Evolutionary conservation across 2,329 filamentous ascomycete species (phyloP).

Genomic region (Aspergillus carbonarius): DNA sequence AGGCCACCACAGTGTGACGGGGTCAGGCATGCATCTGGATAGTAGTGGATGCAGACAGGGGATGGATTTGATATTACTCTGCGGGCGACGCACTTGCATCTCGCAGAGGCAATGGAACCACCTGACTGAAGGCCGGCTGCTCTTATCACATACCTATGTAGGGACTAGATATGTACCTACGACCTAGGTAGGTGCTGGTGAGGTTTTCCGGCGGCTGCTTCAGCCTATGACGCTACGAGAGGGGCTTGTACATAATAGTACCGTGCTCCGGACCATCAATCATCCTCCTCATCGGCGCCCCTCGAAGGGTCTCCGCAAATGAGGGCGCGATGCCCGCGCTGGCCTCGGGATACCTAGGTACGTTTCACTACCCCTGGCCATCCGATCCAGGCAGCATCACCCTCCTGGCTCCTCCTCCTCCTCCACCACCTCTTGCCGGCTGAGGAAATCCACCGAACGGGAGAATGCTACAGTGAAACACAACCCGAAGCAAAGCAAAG

Average conservation of each 20-base stretch:
- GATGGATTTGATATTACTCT: background rate
- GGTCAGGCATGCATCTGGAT: constrained; percentile 9
- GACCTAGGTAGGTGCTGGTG: background rate
- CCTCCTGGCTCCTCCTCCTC: background rate
- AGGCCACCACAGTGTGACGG: constrained; percentile 4
- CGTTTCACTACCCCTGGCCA: constrained; percentile 5
- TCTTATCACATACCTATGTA: background rate
- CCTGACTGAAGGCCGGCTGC: background rate
- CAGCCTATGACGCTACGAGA: constrained; percentile 1
- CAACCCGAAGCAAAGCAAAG: background rate
- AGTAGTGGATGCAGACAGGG: constrained; percentile 1
- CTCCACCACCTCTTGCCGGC: background rate
- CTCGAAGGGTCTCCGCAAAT: constrained; percentile 3
- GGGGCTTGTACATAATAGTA: background rate
- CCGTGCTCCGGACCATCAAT: background rate
- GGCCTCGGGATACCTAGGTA: constrained; percentile 2
- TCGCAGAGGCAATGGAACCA: constrained; percentile 4
- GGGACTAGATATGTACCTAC: background rate
- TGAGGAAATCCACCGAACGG: background rate
- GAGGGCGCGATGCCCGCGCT: background rate
- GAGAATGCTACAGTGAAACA: background rate
- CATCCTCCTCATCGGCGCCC: background rate
- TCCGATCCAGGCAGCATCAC: background rate
- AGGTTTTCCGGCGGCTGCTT: constrained; percentile 3
- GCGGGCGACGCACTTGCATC: background rate